Conservation (phyloP, 495 filamentous ascomycete species). For the Penicillium paradoxum region DNA sequence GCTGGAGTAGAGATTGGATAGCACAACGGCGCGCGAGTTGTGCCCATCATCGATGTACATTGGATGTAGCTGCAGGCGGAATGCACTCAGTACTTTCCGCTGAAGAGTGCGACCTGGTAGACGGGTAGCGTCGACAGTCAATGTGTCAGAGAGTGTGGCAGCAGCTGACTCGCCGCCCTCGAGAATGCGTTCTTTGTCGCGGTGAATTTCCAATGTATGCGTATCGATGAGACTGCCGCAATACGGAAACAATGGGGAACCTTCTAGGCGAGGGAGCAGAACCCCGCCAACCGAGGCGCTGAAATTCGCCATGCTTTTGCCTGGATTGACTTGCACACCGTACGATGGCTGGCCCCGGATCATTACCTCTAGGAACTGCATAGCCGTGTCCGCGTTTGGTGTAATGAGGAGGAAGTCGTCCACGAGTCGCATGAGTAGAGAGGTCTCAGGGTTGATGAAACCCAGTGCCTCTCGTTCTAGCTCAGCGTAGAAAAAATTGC, state of each 20-base stretch:
- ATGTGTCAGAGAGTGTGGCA: constrained; percentile 47
- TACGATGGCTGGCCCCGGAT: constrained; percentile 70
- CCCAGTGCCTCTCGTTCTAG: constrained; percentile 64
- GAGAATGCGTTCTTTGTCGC: constrained; percentile 49
- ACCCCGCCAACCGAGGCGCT: constrained; percentile 53
- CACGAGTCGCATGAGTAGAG: constrained; percentile 72
- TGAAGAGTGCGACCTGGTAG: constrained; percentile 69
- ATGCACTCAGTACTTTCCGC: constrained; percentile 69
- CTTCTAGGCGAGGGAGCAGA: constrained; percentile 48
- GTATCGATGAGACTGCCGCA: constrained; percentile 77
- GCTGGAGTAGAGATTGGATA: constrained; percentile 67
- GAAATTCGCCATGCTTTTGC: constrained; percentile 87
- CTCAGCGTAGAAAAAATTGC: constrained; percentile 91
- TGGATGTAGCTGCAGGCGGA: constrained; percentile 80
- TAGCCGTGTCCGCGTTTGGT: constrained; percentile 56
- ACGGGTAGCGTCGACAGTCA: constrained; percentile 71
- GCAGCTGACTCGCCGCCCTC: constrained; percentile 40
- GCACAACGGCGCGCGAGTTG: constrained; percentile 63
- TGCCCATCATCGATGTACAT: constrained; percentile 86
- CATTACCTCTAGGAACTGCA: constrained; percentile 71
- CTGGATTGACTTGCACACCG: constrained; percentile 69
- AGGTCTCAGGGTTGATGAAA: constrained; percentile 58
- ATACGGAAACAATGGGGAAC: constrained; percentile 66
- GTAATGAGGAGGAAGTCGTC: constrained; percentile 94
- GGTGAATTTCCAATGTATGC: constrained; percentile 67